Evolutionary conservation across 768 basidiomycete species (phyloP), one percentile per base, ranked within the genome.

Genomic region (Lactifluus hygrophoroides): DNA sequence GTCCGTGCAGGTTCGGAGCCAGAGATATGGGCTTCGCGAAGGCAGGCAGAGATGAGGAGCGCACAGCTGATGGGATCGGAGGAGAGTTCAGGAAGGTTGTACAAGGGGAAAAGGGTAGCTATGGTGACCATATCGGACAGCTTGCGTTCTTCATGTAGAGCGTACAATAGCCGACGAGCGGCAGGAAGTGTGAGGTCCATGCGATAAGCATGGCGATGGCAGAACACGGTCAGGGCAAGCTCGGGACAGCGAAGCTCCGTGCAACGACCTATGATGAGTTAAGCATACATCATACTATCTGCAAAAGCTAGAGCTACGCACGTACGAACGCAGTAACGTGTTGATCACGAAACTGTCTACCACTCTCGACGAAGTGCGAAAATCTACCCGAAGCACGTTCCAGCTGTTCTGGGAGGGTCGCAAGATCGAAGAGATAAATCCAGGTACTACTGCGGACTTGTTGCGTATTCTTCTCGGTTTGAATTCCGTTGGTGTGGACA

Each of bases 181-280:
- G 77, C 80, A 0, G 71, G 62, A 10, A 80, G 70, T 3, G 80
- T 56, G 14, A 87, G 73, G 21, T 72, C 67, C 17, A 87, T 62
- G 50, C 79, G 77, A 67, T 86, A 85, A 66, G 81, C 83, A 14
- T 82, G 73, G 56, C 77, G 84, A 66, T 87, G 72, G 21, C 80
- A 78, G 65, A 85, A 84, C 21, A 85, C 78, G 34, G 77, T 71
- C 13, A 88, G 71, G 3, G 84, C 83, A 38, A 86, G 75, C 25
- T 70, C 64, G 3, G 82, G 80, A 56, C 80, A 80, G 14, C 70
- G 66, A 1, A 86, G 75, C 64, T 84, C 77, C 58, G 78, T 73
- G 54, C 84, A 87, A 9, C 86, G 85, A 23, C 79, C 85, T 88
- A 51, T 48, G 27, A 13, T 5, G 32, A n/a, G 6, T 16, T 48